A percentile compares a stretch with the other conserved stretches of the same genome.
These are phyloP conservation scores for Mycotypha africana DNA, from an alignment of 371 early-diverging fungal genomes.

Conservation along the genomic window DNA sequence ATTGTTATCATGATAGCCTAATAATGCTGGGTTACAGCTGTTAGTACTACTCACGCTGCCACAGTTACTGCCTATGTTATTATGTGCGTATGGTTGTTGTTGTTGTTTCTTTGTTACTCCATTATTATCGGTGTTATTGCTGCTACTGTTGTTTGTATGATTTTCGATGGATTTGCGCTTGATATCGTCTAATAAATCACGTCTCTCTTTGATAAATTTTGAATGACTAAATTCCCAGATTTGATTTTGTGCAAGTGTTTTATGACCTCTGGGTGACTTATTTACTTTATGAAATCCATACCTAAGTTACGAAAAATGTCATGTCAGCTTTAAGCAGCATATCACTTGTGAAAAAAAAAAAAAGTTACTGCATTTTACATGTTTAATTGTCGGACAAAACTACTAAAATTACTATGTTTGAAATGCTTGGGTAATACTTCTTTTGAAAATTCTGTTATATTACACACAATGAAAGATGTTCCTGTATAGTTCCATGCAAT, in stretches of 20 bases:
- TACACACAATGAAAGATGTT: slow-evolving; percentile 86
- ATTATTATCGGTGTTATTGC: slow-evolving; percentile 57
- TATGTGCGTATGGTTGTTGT: slow-evolving; percentile 27
- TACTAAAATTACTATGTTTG: slow-evolving; percentile 82
- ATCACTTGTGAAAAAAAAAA: no score
- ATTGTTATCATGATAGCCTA: no score
- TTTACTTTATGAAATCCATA: slow-evolving; percentile 71
- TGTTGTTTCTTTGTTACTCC: no score
- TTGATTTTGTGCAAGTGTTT: slow-evolving; percentile 71
- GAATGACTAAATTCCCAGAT: slow-evolving; percentile 61
- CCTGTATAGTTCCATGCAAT: slow-evolving; percentile 83
- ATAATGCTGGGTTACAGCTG: no score
- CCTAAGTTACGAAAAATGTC: slow-evolving; percentile 16
- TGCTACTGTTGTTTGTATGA: slow-evolving; percentile 64
- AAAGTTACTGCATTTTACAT: no score
- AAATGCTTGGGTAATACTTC: slow-evolving; percentile 78
- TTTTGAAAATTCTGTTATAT: slow-evolving; percentile 85
- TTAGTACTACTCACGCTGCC: no score
- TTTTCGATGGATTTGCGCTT: slow-evolving; percentile 63
- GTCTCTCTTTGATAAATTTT: slow-evolving; percentile 48
- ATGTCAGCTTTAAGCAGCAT: no score
- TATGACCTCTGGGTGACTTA: slow-evolving; percentile 68
- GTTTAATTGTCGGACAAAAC: slow-evolving; percentile 87
- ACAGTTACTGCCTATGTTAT: no score
- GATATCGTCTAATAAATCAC: slow-evolving; percentile 50